These are phyloP conservation scores for Euphorbia celastroides DNA, from an alignment of 441 rosid genomes.

Conservation along the genomic window DNA sequence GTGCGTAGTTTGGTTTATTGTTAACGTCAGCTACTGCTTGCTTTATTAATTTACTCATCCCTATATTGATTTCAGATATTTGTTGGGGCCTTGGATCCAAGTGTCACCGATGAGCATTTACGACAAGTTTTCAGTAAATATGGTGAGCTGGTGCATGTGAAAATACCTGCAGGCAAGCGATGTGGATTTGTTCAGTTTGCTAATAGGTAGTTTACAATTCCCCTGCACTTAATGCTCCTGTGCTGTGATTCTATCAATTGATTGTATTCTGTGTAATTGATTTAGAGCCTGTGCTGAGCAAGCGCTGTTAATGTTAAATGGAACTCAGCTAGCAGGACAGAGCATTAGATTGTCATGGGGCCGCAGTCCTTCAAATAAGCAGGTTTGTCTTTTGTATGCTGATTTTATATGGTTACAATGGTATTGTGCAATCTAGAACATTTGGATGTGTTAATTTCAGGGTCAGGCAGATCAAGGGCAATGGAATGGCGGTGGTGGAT, in stretches of 20 bases:
- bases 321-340: slow-evolving; percentile 80
- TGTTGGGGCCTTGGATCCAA: slow-evolving; percentile 67
- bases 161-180: slow-evolving; percentile 90
- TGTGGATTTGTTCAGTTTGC: slow-evolving; percentile 97
- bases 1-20: slow-evolving; percentile 50
- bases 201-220: slow-evolving; percentile 43
- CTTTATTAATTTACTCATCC: slow-evolving; percentile 6
- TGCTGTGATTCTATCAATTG: background rate
- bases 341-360: slow-evolving; percentile 94
- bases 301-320: slow-evolving; percentile 64
- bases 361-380: slow-evolving; percentile 88
- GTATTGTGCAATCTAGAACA: slow-evolving; percentile 11
- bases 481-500: slow-evolving; percentile 77
- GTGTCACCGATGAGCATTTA: slow-evolving; percentile 62
- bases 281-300: slow-evolving; percentile 78
- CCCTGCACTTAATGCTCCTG: background rate
- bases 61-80: slow-evolving; percentile 47
- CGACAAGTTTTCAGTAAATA: slow-evolving; percentile 75
- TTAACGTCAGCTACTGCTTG: slow-evolving; percentile 8
- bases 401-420: background rate
- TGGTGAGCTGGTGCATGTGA: slow-evolving; percentile 91
- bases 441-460: slow-evolving; percentile 25
- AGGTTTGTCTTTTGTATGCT: slow-evolving; percentile 37
- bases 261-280: slow-evolving; percentile 9
- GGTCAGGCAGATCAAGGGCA: slow-evolving; percentile 75